Evolutionary conservation across 345 rosid genomes (phyloP), one percentile per base, ranked within the genome.

Genomic region (Acer yangbiense): DNA sequence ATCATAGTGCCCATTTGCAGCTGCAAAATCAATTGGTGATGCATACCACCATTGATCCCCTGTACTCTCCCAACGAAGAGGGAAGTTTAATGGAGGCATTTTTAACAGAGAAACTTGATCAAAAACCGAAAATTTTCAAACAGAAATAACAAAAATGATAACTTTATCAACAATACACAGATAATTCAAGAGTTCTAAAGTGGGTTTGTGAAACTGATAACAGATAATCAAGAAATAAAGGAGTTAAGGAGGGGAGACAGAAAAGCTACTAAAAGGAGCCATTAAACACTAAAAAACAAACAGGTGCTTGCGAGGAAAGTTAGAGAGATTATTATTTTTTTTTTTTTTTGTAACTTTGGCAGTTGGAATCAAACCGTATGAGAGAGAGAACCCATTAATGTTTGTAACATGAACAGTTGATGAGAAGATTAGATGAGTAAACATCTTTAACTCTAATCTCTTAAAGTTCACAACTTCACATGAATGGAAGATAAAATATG

Each of bases 1-100:
- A 78, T 95, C 95, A 77, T 92, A 92, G 52, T 90, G 87, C 57
- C 99, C 99, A 65, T 96, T 92, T 0, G 99, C 99, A 1, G 97
- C 98, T n/a, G 97, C 99, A 73, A 92, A 93, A 72, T 96, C 99
- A 23, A 96, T 93, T 2, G 99, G 99, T 6, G 97, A 91, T 18
- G 94, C 99, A 73, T 88, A 96, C 99, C 99, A 96, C 99, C 99
- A 96, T 74, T 92, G 99, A 77, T 96, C 98, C 21, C 98, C 98
- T 6, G 98, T 96, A 85, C 99, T 96, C 71, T 96, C 98, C 99
- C 99, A 96, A 23, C 97, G 90, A 29, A 96, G 98, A 63, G 99
- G 95, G 83, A 96, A 96, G 85, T 87, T 83, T 10, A 86, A 84
- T 50, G 94, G 94, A 68, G 97, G 91, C 94, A 95, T 93, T 68